Evolutionary conservation across 495 filamentous ascomycete species (phyloP), one percentile per base, ranked within the genome.

Genomic region (Cenococcum geophilum): DNA sequence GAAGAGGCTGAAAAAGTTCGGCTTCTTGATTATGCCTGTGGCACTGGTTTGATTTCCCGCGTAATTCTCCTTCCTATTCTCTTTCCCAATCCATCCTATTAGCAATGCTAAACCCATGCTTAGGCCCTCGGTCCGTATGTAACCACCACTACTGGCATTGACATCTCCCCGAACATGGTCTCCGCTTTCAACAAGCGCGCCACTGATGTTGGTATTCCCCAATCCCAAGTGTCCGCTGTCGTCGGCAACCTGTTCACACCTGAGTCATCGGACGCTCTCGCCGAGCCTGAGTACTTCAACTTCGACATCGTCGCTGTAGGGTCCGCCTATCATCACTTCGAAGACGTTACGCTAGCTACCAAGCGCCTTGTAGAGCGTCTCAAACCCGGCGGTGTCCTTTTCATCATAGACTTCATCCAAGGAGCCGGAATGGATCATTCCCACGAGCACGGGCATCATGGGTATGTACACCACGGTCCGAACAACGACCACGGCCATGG

Each of bases 11-110:
- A 77, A 58, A 73, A 79, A 27, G 74, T 87, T 47, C 77, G 79
- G 35, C 67, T 89, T 53, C 74, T 92, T 10, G 88, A 92, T 63
- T 92, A 90, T 72, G 88, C 88, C 49, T 89, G 86, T 60, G 88
- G 88, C 3, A 83, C 86, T 18, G 88, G 88, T 4, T 58, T 77
- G 62, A 76, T 89, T 62, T 83, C 82, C 5, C 73, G 77, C 62
- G 81, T 82, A 67, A 66, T 77, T 62, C 35, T 49, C 54, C 27
- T 6, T 32, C 6, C 2, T 32, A 32, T 32, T 32, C 50, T 64
- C 48, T 59, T 1, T 25, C n/a, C 63, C 34, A 43, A 51, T 16
- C 51, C 27, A 43, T 54, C 16, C 56, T 60, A 53, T 56, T 1
- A 9, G 32, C 22, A 10, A 8, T 21, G 22, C 45, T 60, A 35